Conservation (phyloP, 495 filamentous ascomycete genomes). For the Cetradonia linearis region DNA sequence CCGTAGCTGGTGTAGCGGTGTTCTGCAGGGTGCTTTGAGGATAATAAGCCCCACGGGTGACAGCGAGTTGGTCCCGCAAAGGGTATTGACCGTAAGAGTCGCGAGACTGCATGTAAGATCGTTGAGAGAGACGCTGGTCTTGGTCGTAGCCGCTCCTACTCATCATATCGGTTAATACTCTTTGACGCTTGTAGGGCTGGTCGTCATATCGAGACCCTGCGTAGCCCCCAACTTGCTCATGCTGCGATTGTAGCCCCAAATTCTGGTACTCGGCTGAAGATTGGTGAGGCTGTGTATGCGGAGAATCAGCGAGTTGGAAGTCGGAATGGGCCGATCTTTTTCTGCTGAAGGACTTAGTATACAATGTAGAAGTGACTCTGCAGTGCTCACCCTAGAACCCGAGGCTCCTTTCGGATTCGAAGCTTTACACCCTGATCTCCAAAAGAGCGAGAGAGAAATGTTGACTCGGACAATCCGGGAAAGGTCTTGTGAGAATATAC, state of each 20-base stretch:
- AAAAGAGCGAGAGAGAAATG: constrained; percentile 83
- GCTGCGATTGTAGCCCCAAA: constrained; percentile 14
- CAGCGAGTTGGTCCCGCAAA: constrained; percentile 5
- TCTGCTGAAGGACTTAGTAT: constrained; percentile 10
- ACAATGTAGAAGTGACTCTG: neutral
- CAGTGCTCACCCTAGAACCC: constrained; percentile 40
- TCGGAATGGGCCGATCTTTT: constrained; percentile 22
- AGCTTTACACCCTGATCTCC: constrained; percentile 90
- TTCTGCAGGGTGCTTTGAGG: constrained; percentile 12
- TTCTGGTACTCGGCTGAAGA: constrained; percentile 10
- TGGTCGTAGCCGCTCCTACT: constrained; percentile 15
- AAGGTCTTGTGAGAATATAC: constrained; percentile 68
- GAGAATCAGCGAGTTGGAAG: neutral
- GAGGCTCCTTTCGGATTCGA: constrained; percentile 76
- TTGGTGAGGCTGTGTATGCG: constrained; percentile 11
- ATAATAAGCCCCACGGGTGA: constrained; percentile 14
- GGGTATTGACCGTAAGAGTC: constrained; percentile 15
- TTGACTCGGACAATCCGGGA: constrained; percentile 82
- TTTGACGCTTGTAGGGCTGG: constrained; percentile 23
- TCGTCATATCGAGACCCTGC: constrained; percentile 15
- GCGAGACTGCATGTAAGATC: constrained; percentile 19
- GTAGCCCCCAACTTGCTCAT: constrained; percentile 10
- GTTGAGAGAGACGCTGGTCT: constrained; percentile 15
- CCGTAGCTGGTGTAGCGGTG: constrained; percentile 11
- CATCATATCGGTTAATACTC: constrained; percentile 17